Conservation (phyloP, 495 filamentous ascomycete species). For the Clavariopsis aquatica region DNA sequence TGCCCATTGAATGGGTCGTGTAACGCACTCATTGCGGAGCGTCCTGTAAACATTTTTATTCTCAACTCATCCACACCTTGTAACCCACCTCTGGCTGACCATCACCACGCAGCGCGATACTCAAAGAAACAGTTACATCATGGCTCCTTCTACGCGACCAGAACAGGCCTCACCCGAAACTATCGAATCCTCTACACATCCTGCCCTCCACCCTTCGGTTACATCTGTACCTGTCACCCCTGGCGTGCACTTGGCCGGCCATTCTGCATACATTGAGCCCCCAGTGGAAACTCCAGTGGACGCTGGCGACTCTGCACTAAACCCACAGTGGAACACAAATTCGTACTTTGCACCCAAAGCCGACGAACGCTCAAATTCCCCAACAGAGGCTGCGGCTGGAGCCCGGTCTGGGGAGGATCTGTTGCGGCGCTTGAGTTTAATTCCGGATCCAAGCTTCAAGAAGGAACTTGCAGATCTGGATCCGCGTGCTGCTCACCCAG, state of each 20-base stretch:
- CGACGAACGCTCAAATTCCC: slow-evolving; percentile 38
- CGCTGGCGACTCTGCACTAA: slow-evolving; percentile 10
- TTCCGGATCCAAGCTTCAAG: slow-evolving; percentile 46
- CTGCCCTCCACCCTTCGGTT: slow-evolving; percentile 40
- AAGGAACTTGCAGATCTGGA: slow-evolving; percentile 60
- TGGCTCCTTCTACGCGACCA: slow-evolving; percentile 17
- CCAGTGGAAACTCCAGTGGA: slow-evolving; percentile 28
- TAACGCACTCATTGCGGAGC: too few relatives aligned
- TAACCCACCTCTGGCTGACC: slow-evolving; percentile 9
- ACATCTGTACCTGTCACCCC: slow-evolving; percentile 43
- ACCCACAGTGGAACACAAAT: slow-evolving; percentile 42
- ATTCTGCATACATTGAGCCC: slow-evolving; percentile 38
- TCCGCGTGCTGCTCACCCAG: slow-evolving; percentile 63
- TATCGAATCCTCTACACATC: slow-evolving; percentile 22
- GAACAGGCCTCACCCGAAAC: slow-evolving; percentile 11
- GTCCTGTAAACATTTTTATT: background rate
- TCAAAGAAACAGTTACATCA: slow-evolving; percentile 2
- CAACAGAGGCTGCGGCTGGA: slow-evolving; percentile 53
- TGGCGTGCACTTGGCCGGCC: slow-evolving; percentile 38
- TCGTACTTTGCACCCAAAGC: slow-evolving; percentile 35
- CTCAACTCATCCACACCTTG: background rate
- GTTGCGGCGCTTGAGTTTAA: slow-evolving; percentile 63
- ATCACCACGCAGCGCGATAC: slow-evolving; percentile 19
- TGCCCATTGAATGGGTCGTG: background rate
- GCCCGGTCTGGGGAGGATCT: slow-evolving; percentile 61